Conservation (phyloP, 257 asterid genomes). For the Cordia subcordata region DNA sequence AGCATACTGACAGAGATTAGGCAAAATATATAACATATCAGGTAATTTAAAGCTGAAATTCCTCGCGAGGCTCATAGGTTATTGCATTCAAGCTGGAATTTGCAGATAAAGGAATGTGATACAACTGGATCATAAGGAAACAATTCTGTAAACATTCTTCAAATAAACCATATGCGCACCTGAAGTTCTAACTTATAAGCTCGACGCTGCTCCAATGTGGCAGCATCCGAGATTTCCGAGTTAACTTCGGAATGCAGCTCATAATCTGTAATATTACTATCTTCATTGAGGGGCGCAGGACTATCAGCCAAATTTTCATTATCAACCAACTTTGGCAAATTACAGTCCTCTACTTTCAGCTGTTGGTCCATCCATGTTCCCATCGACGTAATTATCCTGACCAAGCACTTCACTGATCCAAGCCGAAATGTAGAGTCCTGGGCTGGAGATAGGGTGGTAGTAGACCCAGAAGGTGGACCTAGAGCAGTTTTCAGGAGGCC, state of each 20-base stretch:
- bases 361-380: conserved; percentile 99
- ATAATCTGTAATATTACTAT: conserved; percentile 53
- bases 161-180: conserved; percentile 42
- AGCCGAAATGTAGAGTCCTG: conserved; percentile 93
- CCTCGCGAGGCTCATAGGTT: not conserved
- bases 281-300: conserved; percentile 39
- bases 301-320: conserved; percentile 54
- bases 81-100: too few relatives aligned
- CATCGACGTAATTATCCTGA: conserved; percentile 81
- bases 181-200: conserved; percentile 92
- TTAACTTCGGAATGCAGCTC: conserved; percentile 68
- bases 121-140: conserved; percentile 7
- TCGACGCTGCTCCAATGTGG: conserved; percentile 91
- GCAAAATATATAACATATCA: not conserved
- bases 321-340: conserved; percentile 46
- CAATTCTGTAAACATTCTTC: conserved; percentile 6
- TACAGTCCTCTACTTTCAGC: conserved; percentile 69
- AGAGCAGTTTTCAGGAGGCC: conserved; percentile 96
- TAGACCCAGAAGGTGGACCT: conserved; percentile 97
- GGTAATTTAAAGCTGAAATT: not conserved
- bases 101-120: not conserved
- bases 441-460: conserved; percentile 77
- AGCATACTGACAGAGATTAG: not conserved
- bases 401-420: conserved; percentile 96
- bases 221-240: conserved; percentile 69